A percentile compares a stretch with the other conserved stretches of the same genome.
Evolutionary conservation across 345 rosid genomes (phyloP).

Genomic region (Excoecaria cochinchinensis): DNA sequence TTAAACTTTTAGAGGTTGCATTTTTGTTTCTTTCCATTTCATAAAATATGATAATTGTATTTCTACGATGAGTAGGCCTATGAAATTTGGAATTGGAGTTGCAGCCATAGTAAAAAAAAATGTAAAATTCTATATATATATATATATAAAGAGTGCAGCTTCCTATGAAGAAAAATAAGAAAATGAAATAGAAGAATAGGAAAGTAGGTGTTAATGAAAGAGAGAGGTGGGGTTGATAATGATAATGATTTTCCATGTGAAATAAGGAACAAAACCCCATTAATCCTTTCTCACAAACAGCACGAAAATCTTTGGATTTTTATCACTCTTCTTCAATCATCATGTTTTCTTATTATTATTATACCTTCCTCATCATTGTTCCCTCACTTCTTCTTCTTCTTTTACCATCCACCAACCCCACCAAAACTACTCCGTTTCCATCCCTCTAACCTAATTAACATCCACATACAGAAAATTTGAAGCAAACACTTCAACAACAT

Average conservation of each 20-base stretch:
- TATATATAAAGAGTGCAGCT: not conserved
- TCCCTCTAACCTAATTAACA: not conserved
- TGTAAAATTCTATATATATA: too few species aligned
- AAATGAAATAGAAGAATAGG: not conserved
- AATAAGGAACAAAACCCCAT: constrained; percentile 14
- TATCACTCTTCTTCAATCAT: constrained; percentile 42
- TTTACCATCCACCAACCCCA: constrained; percentile 34
- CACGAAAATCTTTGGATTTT: constrained; percentile 34
- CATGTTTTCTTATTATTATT: constrained; percentile 44
- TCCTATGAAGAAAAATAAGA: not conserved
- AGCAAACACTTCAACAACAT: constrained; percentile 20
- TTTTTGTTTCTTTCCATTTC: too few species aligned
- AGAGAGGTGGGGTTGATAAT: constrained; percentile 19
- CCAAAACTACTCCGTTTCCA: constrained; percentile 19
- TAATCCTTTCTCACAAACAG: constrained; percentile 8
- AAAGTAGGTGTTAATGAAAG: constrained; percentile 4
- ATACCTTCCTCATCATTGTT: constrained; percentile 43
- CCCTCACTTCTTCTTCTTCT: constrained; percentile 31
- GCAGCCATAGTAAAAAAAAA: too few species aligned
- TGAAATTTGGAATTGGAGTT: too few species aligned
- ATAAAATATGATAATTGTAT: too few species aligned
- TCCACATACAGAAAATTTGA: constrained; percentile 21
- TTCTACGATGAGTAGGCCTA: too few species aligned
- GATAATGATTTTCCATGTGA: constrained; percentile 35
- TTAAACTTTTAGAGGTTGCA: too few species aligned